Evolutionary conservation across 768 basidiomycete species (phyloP).

Genomic region (Gloeopeniophorella convolvens): DNA sequence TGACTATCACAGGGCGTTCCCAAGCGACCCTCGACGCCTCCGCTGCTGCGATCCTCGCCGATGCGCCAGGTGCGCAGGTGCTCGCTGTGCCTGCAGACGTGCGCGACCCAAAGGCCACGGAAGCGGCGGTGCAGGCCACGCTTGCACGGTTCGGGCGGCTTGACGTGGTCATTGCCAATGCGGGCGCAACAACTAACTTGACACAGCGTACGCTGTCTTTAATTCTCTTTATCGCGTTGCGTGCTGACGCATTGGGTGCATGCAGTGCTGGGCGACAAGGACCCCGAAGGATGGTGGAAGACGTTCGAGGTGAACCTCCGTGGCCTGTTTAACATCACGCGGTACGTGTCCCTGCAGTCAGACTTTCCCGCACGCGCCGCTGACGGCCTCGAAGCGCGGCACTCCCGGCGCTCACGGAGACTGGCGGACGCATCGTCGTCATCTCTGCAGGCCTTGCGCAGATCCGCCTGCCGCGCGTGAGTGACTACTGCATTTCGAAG

Average conservation of each 20-base stretch:
- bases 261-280: too few relatives aligned
- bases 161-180: constrained; percentile 19
- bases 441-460: too few relatives aligned
- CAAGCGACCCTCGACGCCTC: constrained; percentile 10
- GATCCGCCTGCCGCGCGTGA: too few relatives aligned
- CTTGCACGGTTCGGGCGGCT: constrained; percentile 20
- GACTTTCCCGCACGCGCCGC: too few relatives aligned
- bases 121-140: constrained; percentile 5
- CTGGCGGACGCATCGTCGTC: too few relatives aligned
- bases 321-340: too few relatives aligned
- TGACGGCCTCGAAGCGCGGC: too few relatives aligned
- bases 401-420: too few relatives aligned
- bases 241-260: neutral
- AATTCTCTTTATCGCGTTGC: neutral
- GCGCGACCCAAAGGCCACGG: neutral
- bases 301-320: neutral
- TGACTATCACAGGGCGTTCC: constrained; percentile 11
- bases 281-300: neutral
- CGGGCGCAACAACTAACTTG: neutral
- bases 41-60: constrained; percentile 3
- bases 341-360: too few relatives aligned
- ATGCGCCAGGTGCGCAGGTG: neutral
- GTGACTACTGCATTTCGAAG: too few relatives aligned
- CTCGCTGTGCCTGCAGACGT: constrained; percentile 13
- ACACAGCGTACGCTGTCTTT: neutral